phyloP scores from a whole-genome alignment of 495 filamentous ascomycete species.

The Pseudevernia furfuracea region DNA sequence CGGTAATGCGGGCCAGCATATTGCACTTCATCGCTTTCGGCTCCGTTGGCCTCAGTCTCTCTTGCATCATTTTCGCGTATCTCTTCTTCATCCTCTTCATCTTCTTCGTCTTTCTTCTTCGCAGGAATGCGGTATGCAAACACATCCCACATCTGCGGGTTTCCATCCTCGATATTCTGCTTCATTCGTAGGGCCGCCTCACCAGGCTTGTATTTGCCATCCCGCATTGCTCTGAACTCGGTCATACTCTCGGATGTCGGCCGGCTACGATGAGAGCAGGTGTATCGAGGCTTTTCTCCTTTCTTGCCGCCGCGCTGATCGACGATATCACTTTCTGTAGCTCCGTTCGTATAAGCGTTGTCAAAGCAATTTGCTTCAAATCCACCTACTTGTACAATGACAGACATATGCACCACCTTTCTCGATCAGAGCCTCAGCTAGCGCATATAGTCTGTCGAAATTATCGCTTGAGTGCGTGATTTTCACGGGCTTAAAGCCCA shows the following conservation, averaged over 20 bases:
- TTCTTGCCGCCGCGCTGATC: slow-evolving; percentile 69
- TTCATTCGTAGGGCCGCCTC: slow-evolving; percentile 92
- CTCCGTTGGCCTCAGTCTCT: not conserved
- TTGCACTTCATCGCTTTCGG: slow-evolving; percentile 32
- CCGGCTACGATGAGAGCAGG: slow-evolving; percentile 70
- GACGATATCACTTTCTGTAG: slow-evolving; percentile 65
- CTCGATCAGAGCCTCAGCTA: slow-evolving; percentile 77
- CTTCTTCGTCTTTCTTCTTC: slow-evolving; percentile 18
- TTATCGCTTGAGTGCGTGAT: slow-evolving; percentile 79
- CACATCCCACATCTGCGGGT: slow-evolving; percentile 63
- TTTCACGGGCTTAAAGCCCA: slow-evolving; percentile 68
- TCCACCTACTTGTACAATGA: slow-evolving; percentile 47
- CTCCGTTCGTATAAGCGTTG: slow-evolving; percentile 4
- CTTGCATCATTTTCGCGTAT: slow-evolving; percentile 5
- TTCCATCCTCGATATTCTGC: slow-evolving; percentile 50
- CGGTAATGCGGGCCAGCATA: slow-evolving; percentile 49
- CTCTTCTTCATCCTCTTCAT: slow-evolving; percentile 19
- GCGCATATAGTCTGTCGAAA: slow-evolving; percentile 79
- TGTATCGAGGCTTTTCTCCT: slow-evolving; percentile 60
- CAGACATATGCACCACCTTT: slow-evolving; percentile 72
- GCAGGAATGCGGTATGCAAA: slow-evolving; percentile 71
- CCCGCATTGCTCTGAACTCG: slow-evolving; percentile 84
- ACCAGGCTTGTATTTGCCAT: slow-evolving; percentile 81
- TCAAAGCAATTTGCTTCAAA: not conserved
- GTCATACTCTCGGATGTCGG: slow-evolving; percentile 65